A percentile compares a stretch with the other conserved stretches of the same genome.
phyloP scores from a whole-genome alignment of 352 stramenopile genomes.

The Globisporangium paddicum region DNA sequence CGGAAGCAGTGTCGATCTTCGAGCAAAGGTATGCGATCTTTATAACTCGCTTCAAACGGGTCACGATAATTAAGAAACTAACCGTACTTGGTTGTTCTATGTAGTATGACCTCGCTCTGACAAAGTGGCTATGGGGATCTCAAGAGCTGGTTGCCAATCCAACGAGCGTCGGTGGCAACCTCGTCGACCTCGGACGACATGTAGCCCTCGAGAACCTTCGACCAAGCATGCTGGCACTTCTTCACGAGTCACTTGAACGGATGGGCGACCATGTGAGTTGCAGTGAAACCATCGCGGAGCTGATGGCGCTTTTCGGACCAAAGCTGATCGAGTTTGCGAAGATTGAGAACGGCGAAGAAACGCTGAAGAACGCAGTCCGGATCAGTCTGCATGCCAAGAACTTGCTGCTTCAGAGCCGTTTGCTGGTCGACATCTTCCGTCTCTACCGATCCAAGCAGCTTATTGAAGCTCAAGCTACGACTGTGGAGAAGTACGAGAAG shows the following conservation, averaged over 20 bases:
- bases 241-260: constrained; percentile 44
- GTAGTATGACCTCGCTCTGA: constrained; percentile 65
- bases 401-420: constrained; percentile 53
- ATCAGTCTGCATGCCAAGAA: constrained; percentile 61
- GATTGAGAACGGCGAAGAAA: constrained; percentile 48
- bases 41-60: background rate
- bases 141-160: constrained; percentile 19
- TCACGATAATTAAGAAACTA: background rate
- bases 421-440: constrained; percentile 54
- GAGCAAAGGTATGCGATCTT: constrained; percentile 40
- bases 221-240: constrained; percentile 29
- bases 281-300: constrained; percentile 52
- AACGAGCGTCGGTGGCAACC: background rate
- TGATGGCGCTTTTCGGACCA: constrained; percentile 66
- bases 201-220: constrained; percentile 40
- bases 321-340: constrained; percentile 37
- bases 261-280: constrained; percentile 42
- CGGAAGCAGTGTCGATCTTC: constrained; percentile 46
- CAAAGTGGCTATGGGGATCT: constrained; percentile 76
- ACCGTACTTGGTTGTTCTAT: background rate
- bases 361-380: constrained; percentile 51
- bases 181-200: constrained; percentile 17
- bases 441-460: constrained; percentile 42
- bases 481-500: constrained; percentile 58
- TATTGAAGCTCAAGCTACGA: constrained; percentile 33